Evolutionary conservation across 2,329 filamentous ascomycete species (phyloP), one percentile per base, ranked within the genome.

Genomic region (Blumeria hordei): DNA sequence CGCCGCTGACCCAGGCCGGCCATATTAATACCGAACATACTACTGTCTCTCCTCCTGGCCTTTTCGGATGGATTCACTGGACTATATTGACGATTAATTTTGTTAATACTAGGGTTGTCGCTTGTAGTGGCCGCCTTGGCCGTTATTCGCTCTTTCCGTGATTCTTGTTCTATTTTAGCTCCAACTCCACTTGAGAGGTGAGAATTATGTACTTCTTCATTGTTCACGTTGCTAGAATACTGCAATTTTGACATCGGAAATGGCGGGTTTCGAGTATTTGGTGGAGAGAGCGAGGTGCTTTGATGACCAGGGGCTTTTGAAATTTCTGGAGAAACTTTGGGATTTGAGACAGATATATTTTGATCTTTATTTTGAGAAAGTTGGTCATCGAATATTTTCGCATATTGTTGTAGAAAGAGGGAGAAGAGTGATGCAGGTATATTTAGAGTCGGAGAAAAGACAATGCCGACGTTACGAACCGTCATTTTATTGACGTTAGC

Each of bases 401-500:
- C 76, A 64, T 87, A 95, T 63, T 96, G 88, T 59, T 92, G 88
- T 56, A 98, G 74, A 67, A 98, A 92, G 67, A 93, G 76, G 3
- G 88, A 88, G 66, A 98, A 95, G 10, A 98, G 83, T 0, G 90
- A 88, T 0, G 88, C 88, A 0, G 92, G 90, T 45, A 98, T 94
- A 67, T 96, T 96, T 55, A 98, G 75, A 0, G 92, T 96, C 0
- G 92, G 92, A 14, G 92, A 94, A 67, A 98, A 98, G 56, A 98
- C 90, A 62, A 98, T 96, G 59, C 92, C 90, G 55, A 98, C 86
- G 64, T 98, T 98, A 60, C 90, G 81, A 54, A 95, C 85, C 10
- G 85, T 95, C 92, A 98, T 98, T 73, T 95, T 96, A 72, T 98
- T 98, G 58, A 83, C 73, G 62, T 85, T 81, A 6, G 87, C 74